phyloP scores from a whole-genome alignment of 2,329 filamentous ascomycete genomes.

The Neocatenulostroma microsporum region DNA sequence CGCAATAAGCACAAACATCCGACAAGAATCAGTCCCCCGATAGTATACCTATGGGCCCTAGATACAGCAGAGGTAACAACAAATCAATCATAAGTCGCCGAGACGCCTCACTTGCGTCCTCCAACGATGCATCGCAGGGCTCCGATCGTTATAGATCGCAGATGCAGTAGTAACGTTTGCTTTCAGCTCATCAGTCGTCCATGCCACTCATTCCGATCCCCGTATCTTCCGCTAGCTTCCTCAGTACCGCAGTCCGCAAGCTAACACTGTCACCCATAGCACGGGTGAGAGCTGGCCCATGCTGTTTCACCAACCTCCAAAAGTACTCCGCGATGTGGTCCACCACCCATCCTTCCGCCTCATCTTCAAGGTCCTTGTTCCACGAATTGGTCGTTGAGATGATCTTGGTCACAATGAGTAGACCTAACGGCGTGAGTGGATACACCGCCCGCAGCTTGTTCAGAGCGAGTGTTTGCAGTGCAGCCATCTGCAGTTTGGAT shows the following conservation, averaged over 20 bases:
- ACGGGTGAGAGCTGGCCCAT: constrained; percentile 4
- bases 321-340: constrained; percentile 7
- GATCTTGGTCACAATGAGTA: constrained; percentile 9
- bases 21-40: no score
- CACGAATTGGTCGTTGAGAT: background rate
- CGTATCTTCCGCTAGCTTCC: background rate
- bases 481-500: constrained; percentile 11
- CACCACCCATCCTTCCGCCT: constrained; percentile 9
- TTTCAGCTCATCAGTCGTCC: no score
- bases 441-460: constrained; percentile 13
- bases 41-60: no score
- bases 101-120: no score
- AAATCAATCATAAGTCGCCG: no score
- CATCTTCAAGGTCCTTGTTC: constrained; percentile 1
- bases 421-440: constrained; percentile 8
- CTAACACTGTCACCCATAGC: constrained; percentile 6
- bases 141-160: no score
- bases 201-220: constrained; percentile 1
- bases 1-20: no score
- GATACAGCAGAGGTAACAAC: no score
- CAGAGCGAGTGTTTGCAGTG: constrained; percentile 12
- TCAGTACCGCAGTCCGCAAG: background rate
- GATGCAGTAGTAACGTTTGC: no score
- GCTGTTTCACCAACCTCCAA: constrained; percentile 4
- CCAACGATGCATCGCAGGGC: no score